These are phyloP conservation scores for Russula virescens DNA, from an alignment of 768 basidiomycete species.

Conservation along the genomic window DNA sequence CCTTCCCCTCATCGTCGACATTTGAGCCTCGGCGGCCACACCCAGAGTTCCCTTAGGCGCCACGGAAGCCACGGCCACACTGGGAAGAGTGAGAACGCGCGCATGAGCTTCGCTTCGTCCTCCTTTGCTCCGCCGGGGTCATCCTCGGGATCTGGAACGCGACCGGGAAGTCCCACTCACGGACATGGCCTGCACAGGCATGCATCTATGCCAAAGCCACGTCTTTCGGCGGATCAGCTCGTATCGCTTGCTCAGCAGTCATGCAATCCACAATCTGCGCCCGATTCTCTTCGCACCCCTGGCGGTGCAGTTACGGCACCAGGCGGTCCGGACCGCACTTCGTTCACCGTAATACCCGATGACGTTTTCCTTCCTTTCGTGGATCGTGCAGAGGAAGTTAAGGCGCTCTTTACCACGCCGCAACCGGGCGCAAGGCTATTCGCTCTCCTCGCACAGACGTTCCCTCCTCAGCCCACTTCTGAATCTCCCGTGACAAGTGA, in stretches of 20 bases:
- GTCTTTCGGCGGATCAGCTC: conserved; percentile 65
- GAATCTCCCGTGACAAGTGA: conserved; percentile 24
- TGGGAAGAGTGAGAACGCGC: conserved; percentile 28
- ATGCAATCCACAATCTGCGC: conserved; percentile 38
- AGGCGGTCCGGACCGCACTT: conserved; percentile 37
- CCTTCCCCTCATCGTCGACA: conserved; percentile 30
- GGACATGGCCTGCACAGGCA: conserved; percentile 37
- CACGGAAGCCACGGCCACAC: conserved; percentile 28
- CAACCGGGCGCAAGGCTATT: conserved; percentile 68
- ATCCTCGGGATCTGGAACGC: conserved; percentile 25
- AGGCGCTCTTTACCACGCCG: conserved; percentile 50
- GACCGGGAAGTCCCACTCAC: conserved; percentile 27
- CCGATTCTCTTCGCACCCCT: conserved; percentile 25
- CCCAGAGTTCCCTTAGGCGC: conserved; percentile 28
- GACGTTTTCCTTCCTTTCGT: conserved; percentile 83
- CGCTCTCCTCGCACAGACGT: conserved; percentile 66
- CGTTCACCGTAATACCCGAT: conserved; percentile 69
- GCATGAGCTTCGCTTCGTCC: conserved; percentile 61
- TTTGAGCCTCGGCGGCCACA: conserved; percentile 27
- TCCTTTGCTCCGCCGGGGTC: conserved; percentile 43
- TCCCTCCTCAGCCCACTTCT: conserved; percentile 32
- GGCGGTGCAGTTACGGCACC: conserved; percentile 21
- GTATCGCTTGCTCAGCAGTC: conserved; percentile 65
- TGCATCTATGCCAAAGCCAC: conserved; percentile 35
- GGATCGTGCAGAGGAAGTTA: conserved; percentile 73